Percentiles rank a stretch among this genome's conserved stretches.
Conservation (phyloP, 176 grass and related monocot species). For the Triticum urartu region DNA sequence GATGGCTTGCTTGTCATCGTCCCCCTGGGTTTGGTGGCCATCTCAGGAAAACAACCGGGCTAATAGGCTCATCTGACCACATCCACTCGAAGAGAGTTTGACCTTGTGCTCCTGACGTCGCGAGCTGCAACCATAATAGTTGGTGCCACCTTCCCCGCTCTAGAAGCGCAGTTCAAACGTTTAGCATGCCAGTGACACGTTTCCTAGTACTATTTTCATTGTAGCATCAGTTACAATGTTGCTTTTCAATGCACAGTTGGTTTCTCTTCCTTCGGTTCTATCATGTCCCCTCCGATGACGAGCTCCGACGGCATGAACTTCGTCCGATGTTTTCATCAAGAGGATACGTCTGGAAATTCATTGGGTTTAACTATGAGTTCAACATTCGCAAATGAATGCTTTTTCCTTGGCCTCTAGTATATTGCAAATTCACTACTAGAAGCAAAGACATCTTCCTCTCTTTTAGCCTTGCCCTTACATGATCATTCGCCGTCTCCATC, state of each 20-base stretch:
- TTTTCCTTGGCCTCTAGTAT: not conserved
- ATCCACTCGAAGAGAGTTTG: constrained; percentile 17
- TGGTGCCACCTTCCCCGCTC: constrained; percentile 37
- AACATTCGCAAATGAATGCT: not conserved
- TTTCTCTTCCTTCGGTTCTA: not conserved
- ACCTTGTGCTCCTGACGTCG: constrained; percentile 14
- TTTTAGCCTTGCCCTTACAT: not conserved
- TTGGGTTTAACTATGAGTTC: not conserved
- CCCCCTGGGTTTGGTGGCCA: constrained; percentile 19
- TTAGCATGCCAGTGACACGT: not conserved
- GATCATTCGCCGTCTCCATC: constrained; percentile 5
- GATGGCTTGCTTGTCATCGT: constrained; percentile 11
- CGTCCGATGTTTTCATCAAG: not conserved
- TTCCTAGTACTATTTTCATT: not conserved
- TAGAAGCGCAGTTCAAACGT: constrained; percentile 28
- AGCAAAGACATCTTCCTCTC: not conserved
- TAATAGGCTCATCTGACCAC: constrained; percentile 22
- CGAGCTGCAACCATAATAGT: constrained; percentile 23
- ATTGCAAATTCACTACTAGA: not conserved
- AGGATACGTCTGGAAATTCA: not conserved
- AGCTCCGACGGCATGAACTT: not conserved
- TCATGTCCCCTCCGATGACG: not conserved
- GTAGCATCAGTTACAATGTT: not conserved
- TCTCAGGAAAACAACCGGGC: constrained; percentile 16
- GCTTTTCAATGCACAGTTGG: not conserved